Evolutionary conservation across 805 yeast species (phyloP).

Genomic region (Candida suzukii): DNA sequence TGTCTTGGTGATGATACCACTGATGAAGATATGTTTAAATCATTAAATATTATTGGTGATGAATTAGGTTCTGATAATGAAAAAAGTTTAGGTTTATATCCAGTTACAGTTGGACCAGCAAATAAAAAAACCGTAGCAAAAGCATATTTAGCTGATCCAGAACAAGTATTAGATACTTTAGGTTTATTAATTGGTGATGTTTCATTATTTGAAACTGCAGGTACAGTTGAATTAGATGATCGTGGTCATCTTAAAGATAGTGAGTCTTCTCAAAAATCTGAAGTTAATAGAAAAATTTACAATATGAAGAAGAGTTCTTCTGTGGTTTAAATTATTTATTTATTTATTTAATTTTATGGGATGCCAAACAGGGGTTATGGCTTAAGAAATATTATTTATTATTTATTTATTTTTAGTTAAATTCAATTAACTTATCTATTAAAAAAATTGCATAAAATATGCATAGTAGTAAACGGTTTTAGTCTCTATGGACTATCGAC

Average conservation of each 20-base stretch:
- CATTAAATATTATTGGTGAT: conserved; percentile 57
- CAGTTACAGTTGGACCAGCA: conserved; percentile 91
- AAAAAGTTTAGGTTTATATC: conserved; percentile 59
- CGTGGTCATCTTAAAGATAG: conserved; percentile 60
- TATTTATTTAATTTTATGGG: too few species aligned
- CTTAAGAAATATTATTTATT: too few species aligned
- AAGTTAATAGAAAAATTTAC: conserved; percentile 29
- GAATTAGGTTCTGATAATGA: conserved; percentile 35
- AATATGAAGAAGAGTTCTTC: conserved; percentile 4
- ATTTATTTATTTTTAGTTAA: too few species aligned
- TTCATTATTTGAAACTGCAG: conserved; percentile 70
- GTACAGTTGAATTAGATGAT: conserved; percentile 68
- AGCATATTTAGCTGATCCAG: conserved; percentile 78
- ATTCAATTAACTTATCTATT: too few species aligned
- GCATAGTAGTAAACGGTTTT: too few species aligned
- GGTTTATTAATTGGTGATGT: conserved; percentile 77
- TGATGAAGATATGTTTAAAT: conserved; percentile 94
- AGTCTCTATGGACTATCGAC: too few species aligned
- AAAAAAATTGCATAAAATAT: too few species aligned
- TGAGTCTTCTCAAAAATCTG: conserved; percentile 35
- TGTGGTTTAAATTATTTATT: too few species aligned
- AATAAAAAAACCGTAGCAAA: conserved; percentile 79
- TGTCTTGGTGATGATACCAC: conserved; percentile 96
- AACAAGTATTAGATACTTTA: conserved; percentile 76
- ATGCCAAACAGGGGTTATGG: too few species aligned